These are phyloP conservation scores for Backusella parvicylindrica DNA, from an alignment of 192 early-diverging fungal genomes.

Conservation along the genomic window DNA sequence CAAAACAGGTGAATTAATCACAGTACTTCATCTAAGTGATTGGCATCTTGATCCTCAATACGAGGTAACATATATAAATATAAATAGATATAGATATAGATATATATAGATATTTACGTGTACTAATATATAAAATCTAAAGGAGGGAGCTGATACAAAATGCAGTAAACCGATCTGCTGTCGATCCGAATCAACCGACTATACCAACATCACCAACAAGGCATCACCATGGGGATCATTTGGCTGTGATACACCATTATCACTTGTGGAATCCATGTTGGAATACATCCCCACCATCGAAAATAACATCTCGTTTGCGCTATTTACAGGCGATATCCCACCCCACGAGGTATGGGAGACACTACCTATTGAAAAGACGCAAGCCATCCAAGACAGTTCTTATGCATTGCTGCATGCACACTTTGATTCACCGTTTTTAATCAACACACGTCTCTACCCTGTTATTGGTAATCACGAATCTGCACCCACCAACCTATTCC, in stretches of 20 bases:
- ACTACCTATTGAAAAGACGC: slow-evolving; percentile 33
- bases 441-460: slow-evolving; percentile 42
- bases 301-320: slow-evolving; percentile 34
- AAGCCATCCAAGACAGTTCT: slow-evolving; percentile 31
- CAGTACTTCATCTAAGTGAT: slow-evolving; percentile 50
- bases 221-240: slow-evolving; percentile 32
- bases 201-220: slow-evolving; percentile 20
- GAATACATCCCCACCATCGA: slow-evolving; percentile 41
- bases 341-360: slow-evolving; percentile 55
- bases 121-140: background rate
- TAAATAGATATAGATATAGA: background rate
- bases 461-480: slow-evolving; percentile 54
- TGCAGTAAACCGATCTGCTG: slow-evolving; percentile 52
- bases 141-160: slow-evolving; percentile 39
- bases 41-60: slow-evolving; percentile 54
- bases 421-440: slow-evolving; percentile 23
- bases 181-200: slow-evolving; percentile 35
- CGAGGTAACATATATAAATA: slow-evolving; percentile 3
- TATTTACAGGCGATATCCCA: slow-evolving; percentile 53
- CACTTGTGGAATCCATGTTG: slow-evolving; percentile 41
- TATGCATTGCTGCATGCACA: slow-evolving; percentile 34
- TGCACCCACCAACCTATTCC: slow-evolving; percentile 44
- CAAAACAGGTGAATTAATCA: background rate
- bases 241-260: slow-evolving; percentile 45
- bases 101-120: background rate